These are phyloP conservation scores for Triadica sebifera DNA, from an alignment of 345 rosid genomes.

Conservation along the genomic window DNA sequence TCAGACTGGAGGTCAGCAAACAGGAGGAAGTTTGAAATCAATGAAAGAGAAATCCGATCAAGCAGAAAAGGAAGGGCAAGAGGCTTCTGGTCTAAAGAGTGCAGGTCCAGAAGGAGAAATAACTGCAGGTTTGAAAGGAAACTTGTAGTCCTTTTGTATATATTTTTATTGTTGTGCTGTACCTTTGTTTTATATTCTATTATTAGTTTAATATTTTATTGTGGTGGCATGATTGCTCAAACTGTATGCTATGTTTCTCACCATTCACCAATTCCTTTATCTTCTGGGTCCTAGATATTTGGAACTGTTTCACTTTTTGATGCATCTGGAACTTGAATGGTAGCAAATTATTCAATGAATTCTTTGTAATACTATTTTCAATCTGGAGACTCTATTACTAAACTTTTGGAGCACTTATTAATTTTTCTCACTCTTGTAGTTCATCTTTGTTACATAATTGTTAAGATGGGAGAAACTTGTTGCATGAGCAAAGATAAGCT, in stretches of 20 bases:
- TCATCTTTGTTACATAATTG: neutral
- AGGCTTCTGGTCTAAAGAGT: conserved; percentile 17
- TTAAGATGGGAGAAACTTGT: neutral
- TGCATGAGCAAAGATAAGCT: neutral
- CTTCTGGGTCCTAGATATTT: neutral
- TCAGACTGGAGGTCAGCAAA: conserved; percentile 14
- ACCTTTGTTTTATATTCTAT: neutral
- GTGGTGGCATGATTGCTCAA: neutral
- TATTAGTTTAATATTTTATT: neutral
- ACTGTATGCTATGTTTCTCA: neutral
- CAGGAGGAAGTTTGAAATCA: conserved; percentile 23
- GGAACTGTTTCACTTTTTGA: neutral
- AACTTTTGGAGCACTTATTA: neutral
- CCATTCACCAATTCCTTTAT: neutral
- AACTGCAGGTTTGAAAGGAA: conserved; percentile 16
- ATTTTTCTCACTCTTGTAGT: neutral
- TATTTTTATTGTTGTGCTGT: neutral
- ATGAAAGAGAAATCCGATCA: conserved; percentile 20
- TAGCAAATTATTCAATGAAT: no score
- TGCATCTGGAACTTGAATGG: neutral
- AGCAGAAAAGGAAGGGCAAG: conserved; percentile 20
- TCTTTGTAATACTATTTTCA: neutral
- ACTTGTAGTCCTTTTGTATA: neutral
- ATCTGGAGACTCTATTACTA: no score
- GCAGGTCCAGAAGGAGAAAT: conserved; percentile 23